Base-by-base conservation (phyloP, 192 early-diverging fungal genomes). In the Coemansia sp. region DNA sequence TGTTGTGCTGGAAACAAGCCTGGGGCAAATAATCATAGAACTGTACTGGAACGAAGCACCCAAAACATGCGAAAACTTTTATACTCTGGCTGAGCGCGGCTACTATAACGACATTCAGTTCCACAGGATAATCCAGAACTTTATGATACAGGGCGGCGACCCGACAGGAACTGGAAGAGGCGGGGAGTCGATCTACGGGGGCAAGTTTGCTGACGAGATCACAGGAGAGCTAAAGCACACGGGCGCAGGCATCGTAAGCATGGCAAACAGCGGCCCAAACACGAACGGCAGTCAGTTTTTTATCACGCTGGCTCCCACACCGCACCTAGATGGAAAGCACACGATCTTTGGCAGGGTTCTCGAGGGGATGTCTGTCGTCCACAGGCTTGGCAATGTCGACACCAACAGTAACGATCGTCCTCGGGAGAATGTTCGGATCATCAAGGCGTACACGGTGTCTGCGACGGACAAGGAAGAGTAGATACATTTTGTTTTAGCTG, bases 61-160 rank as follows among this genome's bases (percentile, higher is more conserved):
- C 15, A 70, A 83, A 25, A 87, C 97, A 5, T 94, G 93, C 58
- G 84, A 90, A 55, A 99, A 99, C 67, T 94, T 99, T 65, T 83
- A 94, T 29, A 72, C 85, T 82, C 79, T 99, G 25, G 85, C 83
- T 48, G 77, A 81, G 60, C 84, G 84, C 33, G 90, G 87, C 10
- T 95, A 95, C 62, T 98, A 98, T 83, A 87, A 92, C 48, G 66
- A 78, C 15, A 83, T 87, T 3, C 62, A 82, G 3, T 97, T 98
- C 68, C 96, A 98, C 67, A 83, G 96, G 27, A 87, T 84, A 34
- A 91, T 93, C 44, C 84, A 83, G 31, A 86, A 95, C 59, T 99
- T 98, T 62, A 95, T 99, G 92, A 91, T 99, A 40, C 97, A 99
- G 85, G 94, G 93, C 55, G 93, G 94, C 55, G 95, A 99, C 68